Evolutionary conservation across 23 red algal genomes (phyloP), one percentile per base, ranked within the genome.

Genomic region (Cyanidioschyzon merolae): DNA sequence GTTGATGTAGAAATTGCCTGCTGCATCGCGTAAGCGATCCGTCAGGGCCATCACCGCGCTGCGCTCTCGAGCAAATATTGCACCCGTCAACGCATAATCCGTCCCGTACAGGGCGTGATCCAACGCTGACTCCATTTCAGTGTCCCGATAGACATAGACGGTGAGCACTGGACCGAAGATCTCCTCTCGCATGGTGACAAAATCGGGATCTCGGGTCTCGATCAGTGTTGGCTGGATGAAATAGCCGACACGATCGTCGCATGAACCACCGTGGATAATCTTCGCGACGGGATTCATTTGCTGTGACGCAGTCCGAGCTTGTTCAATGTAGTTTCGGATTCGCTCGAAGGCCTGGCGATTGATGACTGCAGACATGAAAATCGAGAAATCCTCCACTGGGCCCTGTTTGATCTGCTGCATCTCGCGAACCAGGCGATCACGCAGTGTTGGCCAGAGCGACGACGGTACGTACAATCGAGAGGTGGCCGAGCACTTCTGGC

Each of bases 1-100:
- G 58, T 86, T 86, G 80, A 89, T 81, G 78, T 89, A 89, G 41
- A 89, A 68, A 67, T 89, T 89, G 34, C 86, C 86, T 24, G 86
- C 86, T 21, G 67, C 58, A 32, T 84, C 45, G 32, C 86, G 79
- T 38, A 89, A 74, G 27, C 32, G 36, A 27, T 81, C 67, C 18
- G 57, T 40, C 37, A 75, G 40, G 36, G 15, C 29, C 0, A 57
- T 37, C 36, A 89, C 59, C 0, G 82, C 86, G 38, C 39, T 1
- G 35, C 86, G 59, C 1, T 89, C 86, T 0, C 39, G 25, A 24
- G 86, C 86, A 50, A 89, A 89, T 16, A 89, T 59, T 1, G 80
- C 34, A 39, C 80, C 86, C 1, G 86, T 89, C 2, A 89, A 77
- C 37, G 74, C 86, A 58, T 84, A 89, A n/a, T 30, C 39, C 37